A percentile compares a stretch with the other conserved stretches of the same genome.
Conservation (phyloP, 805 yeast genomes). For the Blastobotrys mokoenaii region DNA sequence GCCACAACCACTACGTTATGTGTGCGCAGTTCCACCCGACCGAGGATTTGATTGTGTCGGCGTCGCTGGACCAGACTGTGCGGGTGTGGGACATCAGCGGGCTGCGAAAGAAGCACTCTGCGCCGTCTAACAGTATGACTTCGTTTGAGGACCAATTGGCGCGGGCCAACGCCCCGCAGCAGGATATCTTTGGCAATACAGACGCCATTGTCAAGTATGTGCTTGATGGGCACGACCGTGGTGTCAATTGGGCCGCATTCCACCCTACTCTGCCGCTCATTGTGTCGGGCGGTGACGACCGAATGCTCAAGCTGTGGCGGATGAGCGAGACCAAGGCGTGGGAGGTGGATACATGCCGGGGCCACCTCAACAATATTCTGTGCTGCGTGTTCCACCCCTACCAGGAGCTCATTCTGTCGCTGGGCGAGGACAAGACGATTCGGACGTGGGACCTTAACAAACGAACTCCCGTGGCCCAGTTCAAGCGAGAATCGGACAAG, state of each 20-base stretch:
- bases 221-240: conserved; percentile 95
- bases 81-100: conserved; percentile 98
- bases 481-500: conserved; percentile 87
- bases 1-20: conserved; percentile 98
- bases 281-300: conserved; percentile 93
- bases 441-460: conserved; percentile 96
- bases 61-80: conserved; percentile 96
- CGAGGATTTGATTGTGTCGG: conserved; percentile 90
- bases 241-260: conserved; percentile 97
- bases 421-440: conserved; percentile 91
- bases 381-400: conserved; percentile 88
- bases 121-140: conserved; percentile 34
- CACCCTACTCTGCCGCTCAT: conserved; percentile 94
- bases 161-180: conserved; percentile 54
- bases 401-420: conserved; percentile 85
- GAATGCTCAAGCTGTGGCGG: conserved; percentile 93
- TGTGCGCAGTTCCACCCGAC: conserved; percentile 96
- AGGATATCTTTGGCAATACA: conserved; percentile 88
- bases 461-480: conserved; percentile 87
- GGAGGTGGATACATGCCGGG: conserved; percentile 98
- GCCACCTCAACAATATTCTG: conserved; percentile 90
- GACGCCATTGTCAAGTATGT: conserved; percentile 94
- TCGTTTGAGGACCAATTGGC: conserved; percentile 38
- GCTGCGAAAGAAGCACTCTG: conserved; percentile 88
- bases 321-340: conserved; percentile 97